Conservation (phyloP, 2,329 filamentous ascomycete genomes). For the Cladosporium colombiae region DNA sequence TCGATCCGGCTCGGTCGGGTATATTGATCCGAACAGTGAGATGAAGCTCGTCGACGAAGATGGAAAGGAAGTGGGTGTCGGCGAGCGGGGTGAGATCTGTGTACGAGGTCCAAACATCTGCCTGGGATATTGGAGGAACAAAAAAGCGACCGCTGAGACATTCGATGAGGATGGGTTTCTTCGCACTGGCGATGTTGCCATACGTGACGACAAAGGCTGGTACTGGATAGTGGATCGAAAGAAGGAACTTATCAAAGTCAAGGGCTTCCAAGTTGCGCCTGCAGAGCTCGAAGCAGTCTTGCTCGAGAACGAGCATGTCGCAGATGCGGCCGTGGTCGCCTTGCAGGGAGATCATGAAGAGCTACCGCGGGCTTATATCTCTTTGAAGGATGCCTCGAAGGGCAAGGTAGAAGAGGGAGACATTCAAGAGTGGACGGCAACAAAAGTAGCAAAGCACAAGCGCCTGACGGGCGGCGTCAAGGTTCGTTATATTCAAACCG, state of each 20-base stretch:
- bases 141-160: constrained; percentile 67
- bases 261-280: constrained; percentile 49
- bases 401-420: constrained; percentile 40
- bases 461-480: constrained; percentile 47
- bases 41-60: constrained; percentile 73
- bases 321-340: constrained; percentile 49
- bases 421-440: constrained; percentile 46
- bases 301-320: constrained; percentile 43
- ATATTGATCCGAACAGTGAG: constrained; percentile 74
- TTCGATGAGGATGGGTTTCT: constrained; percentile 80
- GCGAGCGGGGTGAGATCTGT: constrained; percentile 61
- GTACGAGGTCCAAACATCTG: constrained; percentile 80
- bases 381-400: constrained; percentile 39
- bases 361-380: constrained; percentile 48
- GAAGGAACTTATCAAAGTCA: constrained; percentile 64
- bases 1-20: constrained; percentile 68
- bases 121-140: constrained; percentile 74
- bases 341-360: constrained; percentile 49
- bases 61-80: constrained; percentile 61
- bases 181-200: constrained; percentile 84
- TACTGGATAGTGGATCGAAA: constrained; percentile 88
- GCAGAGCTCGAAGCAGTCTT: constrained; percentile 52
- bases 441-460: constrained; percentile 51
- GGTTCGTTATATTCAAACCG: background rate
- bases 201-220: constrained; percentile 74